Evolutionary conservation across 2,329 filamentous ascomycete species (phyloP), one percentile per base, ranked within the genome.

Genomic region (Exophiala spinifera): DNA sequence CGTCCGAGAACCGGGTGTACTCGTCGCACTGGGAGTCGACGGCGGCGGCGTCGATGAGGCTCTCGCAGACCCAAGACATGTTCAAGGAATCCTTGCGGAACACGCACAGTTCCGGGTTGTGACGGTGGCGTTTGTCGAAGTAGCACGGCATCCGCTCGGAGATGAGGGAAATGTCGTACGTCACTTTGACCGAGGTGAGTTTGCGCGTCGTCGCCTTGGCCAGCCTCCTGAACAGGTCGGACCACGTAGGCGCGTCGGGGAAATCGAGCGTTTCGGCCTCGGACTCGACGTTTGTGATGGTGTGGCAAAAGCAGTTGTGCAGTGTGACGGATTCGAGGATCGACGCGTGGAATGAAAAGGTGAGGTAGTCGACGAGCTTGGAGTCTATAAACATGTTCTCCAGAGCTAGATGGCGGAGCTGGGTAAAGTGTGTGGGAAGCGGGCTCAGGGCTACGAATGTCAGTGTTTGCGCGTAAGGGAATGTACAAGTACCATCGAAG

Each of bases 251-350:
- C 5, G 20, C 20, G 10, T 44, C 19, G 13, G 21, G 23, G 20
- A 25, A n/a, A n/a, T 44, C 42, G 23, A 23, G n/a, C 13, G 36
- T 39, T 2, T 44, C 42, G n/a, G n/a, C 21, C 2, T 13, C 19
- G 8, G 20, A 44, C 20, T 44, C 23, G 10, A 21, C 20, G 4
- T 13, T 13, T 7, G 20, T 44, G 42, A 15, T 44, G 10, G 42
- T n/a, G 42, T 44, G 42, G 10, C 42, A 44, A n/a, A 44, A 44
- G 10, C 42, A 44, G n/a, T 44, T 25, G 42, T 44, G 42, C 20
- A 44, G 20, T 8, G 42, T 23, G n/a, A 44, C 8, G 10, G 20
- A 23, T 25, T 44, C 19, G 19, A 44, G 20, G 4, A 15, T 25
- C 6, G 21, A 14, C 8, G 42, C 19, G 23, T 44, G 42, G 11